phyloP scores from a whole-genome alignment of 108 stramenopile genomes.

The Fragilariopsis cylindrus region DNA sequence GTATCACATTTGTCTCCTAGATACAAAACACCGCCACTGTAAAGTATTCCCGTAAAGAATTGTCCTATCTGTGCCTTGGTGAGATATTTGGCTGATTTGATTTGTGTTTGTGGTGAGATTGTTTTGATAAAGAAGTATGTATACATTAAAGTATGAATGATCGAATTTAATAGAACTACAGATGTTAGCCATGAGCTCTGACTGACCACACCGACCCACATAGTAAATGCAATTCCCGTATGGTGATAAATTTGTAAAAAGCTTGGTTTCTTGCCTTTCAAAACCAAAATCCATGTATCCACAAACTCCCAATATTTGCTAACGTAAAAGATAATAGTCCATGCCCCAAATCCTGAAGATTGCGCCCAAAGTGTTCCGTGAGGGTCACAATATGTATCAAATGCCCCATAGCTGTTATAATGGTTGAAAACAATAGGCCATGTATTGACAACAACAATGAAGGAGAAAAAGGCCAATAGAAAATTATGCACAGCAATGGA shows the following conservation, averaged over 20 bases:
- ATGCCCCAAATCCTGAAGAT: constrained; percentile 47
- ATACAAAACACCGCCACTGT: constrained; percentile 26
- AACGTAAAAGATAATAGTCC: constrained; percentile 58
- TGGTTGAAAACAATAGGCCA: constrained; percentile 40
- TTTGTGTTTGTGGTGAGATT: constrained; percentile 40
- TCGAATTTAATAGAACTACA: constrained; percentile 44
- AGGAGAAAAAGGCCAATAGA: constrained; percentile 51
- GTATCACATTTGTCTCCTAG: constrained; percentile 43
- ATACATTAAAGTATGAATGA: constrained; percentile 64
- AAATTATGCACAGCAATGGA: constrained; percentile 52
- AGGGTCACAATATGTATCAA: constrained; percentile 50
- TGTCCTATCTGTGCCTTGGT: constrained; percentile 60
- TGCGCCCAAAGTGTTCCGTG: constrained; percentile 36
- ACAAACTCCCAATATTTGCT: constrained; percentile 63
- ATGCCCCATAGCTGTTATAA: constrained; percentile 33
- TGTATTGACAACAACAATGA: constrained; percentile 40
- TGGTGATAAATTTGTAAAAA: constrained; percentile 51
- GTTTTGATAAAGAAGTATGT: constrained; percentile 61
- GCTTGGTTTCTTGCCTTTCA: constrained; percentile 35
- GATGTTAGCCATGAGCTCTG: constrained; percentile 43
- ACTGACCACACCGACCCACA: constrained; percentile 51
- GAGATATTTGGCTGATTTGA: constrained; percentile 45
- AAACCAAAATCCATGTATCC: constrained; percentile 61
- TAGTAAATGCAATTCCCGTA: constrained; percentile 42
- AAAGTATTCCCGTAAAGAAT: constrained; percentile 53